phyloP scores from a whole-genome alignment of 163 green algal genomes.

The Coccomyxa subellipsoidea region DNA sequence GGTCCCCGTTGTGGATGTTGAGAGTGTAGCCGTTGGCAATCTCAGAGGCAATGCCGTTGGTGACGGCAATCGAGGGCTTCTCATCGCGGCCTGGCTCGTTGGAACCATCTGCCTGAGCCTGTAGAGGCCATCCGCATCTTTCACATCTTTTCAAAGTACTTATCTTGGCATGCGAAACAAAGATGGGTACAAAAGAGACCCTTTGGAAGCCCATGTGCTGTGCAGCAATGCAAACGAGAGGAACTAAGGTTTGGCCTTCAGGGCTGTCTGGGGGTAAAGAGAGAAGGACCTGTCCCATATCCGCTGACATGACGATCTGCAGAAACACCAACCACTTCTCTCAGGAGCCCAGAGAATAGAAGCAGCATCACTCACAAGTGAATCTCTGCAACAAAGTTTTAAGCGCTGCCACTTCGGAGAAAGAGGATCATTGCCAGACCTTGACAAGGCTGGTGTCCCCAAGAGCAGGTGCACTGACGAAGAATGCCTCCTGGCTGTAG shows the following conservation, averaged over 20 bases:
- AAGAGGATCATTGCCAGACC: neutral
- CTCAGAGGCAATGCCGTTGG: neutral
- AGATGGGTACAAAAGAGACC: neutral
- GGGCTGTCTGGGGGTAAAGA: too few relatives aligned
- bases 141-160: neutral
- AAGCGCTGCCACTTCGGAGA: neutral
- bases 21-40: constrained; percentile 1
- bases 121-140: too few relatives aligned
- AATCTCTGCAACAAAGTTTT: too few relatives aligned
- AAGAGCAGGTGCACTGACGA: neutral
- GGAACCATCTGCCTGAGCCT: neutral
- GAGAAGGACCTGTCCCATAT: neutral
- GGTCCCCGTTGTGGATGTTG: constrained; percentile 4
- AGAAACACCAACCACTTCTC: neutral
- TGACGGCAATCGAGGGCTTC: neutral
- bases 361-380: too few relatives aligned
- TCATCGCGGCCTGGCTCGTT: neutral
- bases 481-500: neutral
- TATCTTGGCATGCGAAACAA: neutral
- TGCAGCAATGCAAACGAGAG: too few relatives aligned
- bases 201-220: neutral
- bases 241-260: too few relatives aligned
- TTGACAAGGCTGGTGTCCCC: neutral
- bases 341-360: neutral
- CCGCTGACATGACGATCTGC: neutral